Percentiles rank a stretch among this genome's conserved stretches.
These are phyloP conservation scores for Hippophae gyantsensis DNA, from an alignment of 306 rosid species.

Conservation along the genomic window DNA sequence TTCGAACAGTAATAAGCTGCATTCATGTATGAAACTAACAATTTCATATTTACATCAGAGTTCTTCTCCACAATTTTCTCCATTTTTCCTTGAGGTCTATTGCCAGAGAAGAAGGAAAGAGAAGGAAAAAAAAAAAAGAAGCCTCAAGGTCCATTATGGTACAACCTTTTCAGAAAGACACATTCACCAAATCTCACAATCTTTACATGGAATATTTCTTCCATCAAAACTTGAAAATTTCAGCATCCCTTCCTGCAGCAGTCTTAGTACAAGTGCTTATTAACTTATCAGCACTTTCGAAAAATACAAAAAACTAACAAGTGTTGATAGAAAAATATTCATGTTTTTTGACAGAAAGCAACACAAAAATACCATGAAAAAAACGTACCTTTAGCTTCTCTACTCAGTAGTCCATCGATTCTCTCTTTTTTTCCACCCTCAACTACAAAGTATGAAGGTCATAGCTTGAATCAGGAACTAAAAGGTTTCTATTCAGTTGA, in stretches of 20 bases:
- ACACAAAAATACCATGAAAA: too few species aligned
- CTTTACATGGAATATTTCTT: conserved; percentile 38
- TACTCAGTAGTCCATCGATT: too few species aligned
- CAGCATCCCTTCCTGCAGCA: conserved; percentile 49
- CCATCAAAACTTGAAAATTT: conserved; percentile 24
- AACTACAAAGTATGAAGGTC: too few species aligned
- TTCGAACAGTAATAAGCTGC: background rate
- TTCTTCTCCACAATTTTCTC: conserved; percentile 44
- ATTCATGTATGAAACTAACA: background rate
- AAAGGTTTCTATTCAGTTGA: too few species aligned
- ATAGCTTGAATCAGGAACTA: too few species aligned
- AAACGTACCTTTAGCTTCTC: too few species aligned
- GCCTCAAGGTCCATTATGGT: conserved; percentile 29
- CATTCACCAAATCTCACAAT: conserved; percentile 44
- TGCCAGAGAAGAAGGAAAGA: conserved; percentile 1
- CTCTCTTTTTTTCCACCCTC: too few species aligned
- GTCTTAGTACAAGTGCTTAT: background rate
- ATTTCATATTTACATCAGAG: conserved; percentile 15
- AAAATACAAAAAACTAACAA: background rate
- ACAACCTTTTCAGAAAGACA: conserved; percentile 34
- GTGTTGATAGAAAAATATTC: too few species aligned
- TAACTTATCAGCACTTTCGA: background rate
- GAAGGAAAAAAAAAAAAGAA: too few species aligned
- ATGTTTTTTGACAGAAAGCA: too few species aligned
- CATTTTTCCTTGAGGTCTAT: conserved; percentile 55